These are phyloP conservation scores for Ganoderma lingzhi DNA, from an alignment of 1,284 basidiomycete species.

Conservation along the genomic window DNA sequence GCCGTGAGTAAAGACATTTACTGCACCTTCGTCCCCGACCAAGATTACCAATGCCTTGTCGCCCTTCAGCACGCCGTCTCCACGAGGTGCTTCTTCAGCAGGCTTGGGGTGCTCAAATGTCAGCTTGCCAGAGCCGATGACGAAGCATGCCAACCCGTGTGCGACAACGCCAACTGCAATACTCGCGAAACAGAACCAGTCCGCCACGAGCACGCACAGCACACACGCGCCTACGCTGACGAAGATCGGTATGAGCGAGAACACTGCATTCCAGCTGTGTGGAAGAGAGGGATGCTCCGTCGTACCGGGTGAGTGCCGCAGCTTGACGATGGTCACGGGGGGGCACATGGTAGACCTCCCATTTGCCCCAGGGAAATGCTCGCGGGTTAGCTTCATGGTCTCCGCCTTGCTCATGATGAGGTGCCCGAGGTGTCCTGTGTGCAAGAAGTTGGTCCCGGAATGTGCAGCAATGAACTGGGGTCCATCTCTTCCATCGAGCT, in stretches of 20 bases:
- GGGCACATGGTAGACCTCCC: not conserved
- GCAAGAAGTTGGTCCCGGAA: not conserved
- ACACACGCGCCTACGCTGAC: not conserved
- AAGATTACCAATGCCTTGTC: not conserved
- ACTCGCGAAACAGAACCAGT: conserved; percentile 11
- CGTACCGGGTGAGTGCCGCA: too few relatives aligned
- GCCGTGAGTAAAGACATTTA: not conserved
- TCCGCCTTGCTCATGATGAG: not conserved
- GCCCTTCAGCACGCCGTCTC: not conserved
- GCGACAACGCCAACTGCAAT: conserved; percentile 2
- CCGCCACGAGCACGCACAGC: not conserved
- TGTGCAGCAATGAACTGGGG: not conserved
- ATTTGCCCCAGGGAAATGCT: not conserved
- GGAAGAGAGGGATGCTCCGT: not conserved
- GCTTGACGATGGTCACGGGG: not conserved
- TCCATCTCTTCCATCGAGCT: not conserved
- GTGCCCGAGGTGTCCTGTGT: not conserved
- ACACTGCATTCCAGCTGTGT: not conserved
- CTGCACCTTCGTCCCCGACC: not conserved
- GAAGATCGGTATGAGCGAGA: not conserved
- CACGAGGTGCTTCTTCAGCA: not conserved
- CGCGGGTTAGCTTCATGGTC: not conserved
- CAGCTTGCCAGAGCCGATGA: not conserved
- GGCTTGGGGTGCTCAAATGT: not conserved
- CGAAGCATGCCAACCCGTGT: not conserved